Evolutionary conservation across 2,329 filamentous ascomycete species (phyloP), one percentile per base, ranked within the genome.

Genomic region (Achaetomium macrosporum): DNA sequence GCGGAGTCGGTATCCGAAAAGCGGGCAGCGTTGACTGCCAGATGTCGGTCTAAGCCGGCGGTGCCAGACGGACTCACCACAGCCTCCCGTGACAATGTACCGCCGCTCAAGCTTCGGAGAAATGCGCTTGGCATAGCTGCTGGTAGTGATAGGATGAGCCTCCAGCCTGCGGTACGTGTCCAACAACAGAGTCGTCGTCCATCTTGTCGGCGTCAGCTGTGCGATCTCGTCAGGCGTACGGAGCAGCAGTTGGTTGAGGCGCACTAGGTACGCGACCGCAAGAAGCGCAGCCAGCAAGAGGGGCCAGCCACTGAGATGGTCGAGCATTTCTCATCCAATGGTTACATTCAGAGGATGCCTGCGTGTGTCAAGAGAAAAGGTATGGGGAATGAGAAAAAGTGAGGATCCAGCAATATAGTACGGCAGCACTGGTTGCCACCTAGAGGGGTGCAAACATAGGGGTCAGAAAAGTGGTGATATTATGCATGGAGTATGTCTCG

Each of bases 51-150:
- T n/a, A n/a, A n/a, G n/a, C n/a, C n/a, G n/a, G n/a, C n/a, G n/a
- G 35, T 37, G 10, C 40, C 15, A 19, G 33, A 15, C 13, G 11
- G 17, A 65, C 69, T 62, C 53, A 73, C 72, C 73, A 12, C 72
- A 75, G 10, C 73, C 74, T 8, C 74, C 73, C 0, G 73, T 73
- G 7, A 76, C 65, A 36, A 76, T 61, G 50, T 76, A 76, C 13
- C 73, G 69, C 20, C 73, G 67, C 10, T 71, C 65, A 31, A 71
- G 58, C 54, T 66, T 69, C 1, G 66, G 69, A 1, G 73, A 73
- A 19, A 76, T 61, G 43, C 67, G 66, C 9, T 61, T 10, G 9
- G 53, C 57, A 45, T 63, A 61, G 37, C 33, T 62, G 0, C 58
- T 61, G 42, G 69, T 72, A 37, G 72, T 68, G 16, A 74, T 65